Evolutionary conservation across 805 yeast species (phyloP), one percentile per base, ranked within the genome.

Genomic region (Priceomyces haplophilus): DNA sequence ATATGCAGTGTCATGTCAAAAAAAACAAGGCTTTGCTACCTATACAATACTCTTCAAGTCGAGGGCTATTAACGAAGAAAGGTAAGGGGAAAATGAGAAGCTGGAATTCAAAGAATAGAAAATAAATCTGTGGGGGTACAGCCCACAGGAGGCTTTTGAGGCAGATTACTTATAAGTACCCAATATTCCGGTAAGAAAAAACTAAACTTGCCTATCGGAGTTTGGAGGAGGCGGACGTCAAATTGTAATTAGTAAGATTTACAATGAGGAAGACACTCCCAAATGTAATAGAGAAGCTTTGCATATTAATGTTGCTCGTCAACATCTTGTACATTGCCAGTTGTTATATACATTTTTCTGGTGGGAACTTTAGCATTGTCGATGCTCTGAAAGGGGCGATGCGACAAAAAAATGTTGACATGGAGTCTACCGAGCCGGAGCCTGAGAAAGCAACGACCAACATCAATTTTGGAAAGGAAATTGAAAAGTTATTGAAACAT

Each of bases 311-410:
- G 11, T 10, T 51, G 11, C 12, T 42, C 7, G 43, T 46, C 11
- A 53, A 53, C 31, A 19, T 44, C 12, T 33, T 53, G 4, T 52
- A 50, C 17, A 34, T 52, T 19, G 38, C 47, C 13, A 33, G 40
- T 8, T 46, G 39, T 34, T 50, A 34, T 15, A 6, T 51, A 25
- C 45, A 36, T 17, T 42, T 43, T 31, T 40, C 40, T 16, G 32
- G 13, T 3, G 23, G 19, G 13, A 24, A 24, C 15, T 15, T 38
- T 10, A 30, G 25, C 13, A 20, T 27, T 3, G 18, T 15, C 7
- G 34, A 38, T 18, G 29, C 12, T 5, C 19, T 49, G 12, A 23
- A 25, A 17, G 43, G 37, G 5, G 11, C 34, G 6, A 18, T 25
- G 12, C 43, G 27, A 12, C 44, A 16, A 18, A 17, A 12, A 15